Evolutionary conservation across 352 stramenopile genomes (phyloP).

Genomic region (Globisporangium uncinulatum): DNA sequence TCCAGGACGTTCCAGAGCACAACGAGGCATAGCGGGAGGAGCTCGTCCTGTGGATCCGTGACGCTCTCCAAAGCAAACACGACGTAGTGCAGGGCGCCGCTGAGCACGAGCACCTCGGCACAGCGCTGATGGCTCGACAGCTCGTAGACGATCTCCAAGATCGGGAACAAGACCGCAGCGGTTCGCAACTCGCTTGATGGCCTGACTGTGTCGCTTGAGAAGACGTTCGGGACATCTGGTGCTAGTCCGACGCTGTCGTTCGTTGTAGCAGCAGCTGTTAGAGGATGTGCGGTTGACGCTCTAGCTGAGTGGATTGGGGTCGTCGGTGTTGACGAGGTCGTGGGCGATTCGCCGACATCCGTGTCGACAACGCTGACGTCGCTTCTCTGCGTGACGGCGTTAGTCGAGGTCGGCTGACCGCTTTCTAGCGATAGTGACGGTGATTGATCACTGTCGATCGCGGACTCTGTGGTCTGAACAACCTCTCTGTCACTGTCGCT

Average conservation of each 20-base stretch:
- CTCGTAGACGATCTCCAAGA: conserved; percentile 61
- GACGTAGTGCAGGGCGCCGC: conserved; percentile 56
- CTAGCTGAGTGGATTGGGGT: conserved; percentile 8
- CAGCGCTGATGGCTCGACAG: conserved; percentile 60
- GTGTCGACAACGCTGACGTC: not conserved
- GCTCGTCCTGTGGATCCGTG: conserved; percentile 51
- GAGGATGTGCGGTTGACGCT: not conserved
- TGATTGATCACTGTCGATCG: not conserved
- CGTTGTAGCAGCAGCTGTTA: too few species aligned
- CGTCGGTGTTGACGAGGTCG: conserved; percentile 7
- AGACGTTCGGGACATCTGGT: not conserved
- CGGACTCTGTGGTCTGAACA: not conserved
- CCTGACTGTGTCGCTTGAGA: not conserved
- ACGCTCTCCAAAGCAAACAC: conserved; percentile 59
- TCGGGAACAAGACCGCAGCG: conserved; percentile 38
- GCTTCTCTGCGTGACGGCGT: not conserved
- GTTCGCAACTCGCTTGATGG: conserved; percentile 11
- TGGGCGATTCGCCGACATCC: conserved; percentile 2
- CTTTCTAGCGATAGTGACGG: not conserved
- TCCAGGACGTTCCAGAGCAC: conserved; percentile 78
- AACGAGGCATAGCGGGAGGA: conserved; percentile 60
- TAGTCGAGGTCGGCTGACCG: not conserved
- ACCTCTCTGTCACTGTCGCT: not conserved
- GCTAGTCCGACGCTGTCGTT: not conserved
- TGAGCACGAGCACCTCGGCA: conserved; percentile 61